Base-by-base conservation (phyloP, 345 rosid species). In the Euphorbia lathyris region DNA sequence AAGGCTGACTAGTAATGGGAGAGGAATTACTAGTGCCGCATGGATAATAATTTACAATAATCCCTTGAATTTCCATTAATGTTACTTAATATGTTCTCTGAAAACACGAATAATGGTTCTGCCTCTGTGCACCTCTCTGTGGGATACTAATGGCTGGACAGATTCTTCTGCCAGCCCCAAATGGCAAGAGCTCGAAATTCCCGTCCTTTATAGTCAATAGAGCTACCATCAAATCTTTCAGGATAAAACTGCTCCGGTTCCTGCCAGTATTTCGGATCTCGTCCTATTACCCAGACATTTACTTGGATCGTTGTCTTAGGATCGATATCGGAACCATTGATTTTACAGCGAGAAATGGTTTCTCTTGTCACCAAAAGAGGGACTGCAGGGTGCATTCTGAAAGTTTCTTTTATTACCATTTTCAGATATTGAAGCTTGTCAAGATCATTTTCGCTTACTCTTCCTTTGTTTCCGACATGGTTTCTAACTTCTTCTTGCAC, bases 341-440 rank as follows among this genome's bases (percentile, higher is more conserved):
- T 57, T 58, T 74, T 71, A 42, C 73, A 85, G 8, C 69, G 77
- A 12, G 82, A 71, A 38, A 77, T 78, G 1, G 85, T 73, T 76
- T 89, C 85, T 62, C 91, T 83, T 17, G 88, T 81, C 19, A 85
- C 0, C 7, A 82, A 64, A 7, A 85, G 77, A 0, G 85, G 83
- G 6, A 60, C 72, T 3, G 87, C 77, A 60, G 91, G 87, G 43
- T 89, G 90, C 75, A 83, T 26, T 70, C 91, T 80, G 51, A 84
- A 52, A 42, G 51, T 45, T 45, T 45, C 51, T 45, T 45, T 45
- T 45, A 45, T 45, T 13, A 45, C 51, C 51, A 45, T 45, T 45
- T 45, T 45, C 16, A 6, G 13, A 45, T 45, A 45, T 45, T 45
- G 16, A 12, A 45, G 51, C 17, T 45, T 45, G 51, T 12, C 51